Evolutionary conservation across 2,329 filamentous ascomycete species (phyloP).

Genomic region (Colletotrichum truncatum): DNA sequence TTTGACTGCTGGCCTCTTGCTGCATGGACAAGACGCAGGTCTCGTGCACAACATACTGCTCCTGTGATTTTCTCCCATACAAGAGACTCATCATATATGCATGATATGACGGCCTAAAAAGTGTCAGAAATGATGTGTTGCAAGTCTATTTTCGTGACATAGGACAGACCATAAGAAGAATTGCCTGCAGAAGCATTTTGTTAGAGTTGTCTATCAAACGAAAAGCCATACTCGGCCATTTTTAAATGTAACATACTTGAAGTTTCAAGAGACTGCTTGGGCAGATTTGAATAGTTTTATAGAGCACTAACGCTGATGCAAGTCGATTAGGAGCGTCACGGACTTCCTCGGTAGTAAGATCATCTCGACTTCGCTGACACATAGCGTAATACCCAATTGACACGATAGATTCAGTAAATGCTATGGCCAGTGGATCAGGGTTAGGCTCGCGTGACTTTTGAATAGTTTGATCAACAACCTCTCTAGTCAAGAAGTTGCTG

Average conservation of each 20-base stretch:
- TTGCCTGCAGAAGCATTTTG: too few relatives aligned
- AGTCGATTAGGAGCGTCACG: neutral
- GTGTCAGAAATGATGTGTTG: neutral
- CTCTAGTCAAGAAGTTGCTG: conserved; percentile 8
- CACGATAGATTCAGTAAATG: neutral
- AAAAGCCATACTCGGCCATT: too few relatives aligned
- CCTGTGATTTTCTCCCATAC: conserved; percentile 21
- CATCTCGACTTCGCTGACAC: neutral
- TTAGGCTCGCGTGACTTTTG: neutral
- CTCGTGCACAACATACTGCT: conserved; percentile 18
- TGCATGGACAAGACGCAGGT: conserved; percentile 20
- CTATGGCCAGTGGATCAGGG: neutral
- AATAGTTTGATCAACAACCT: neutral
- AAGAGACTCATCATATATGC: conserved; percentile 3
- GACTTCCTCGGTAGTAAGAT: neutral
- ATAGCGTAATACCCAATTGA: conserved; percentile 3
- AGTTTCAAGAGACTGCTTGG: conserved; percentile 15
- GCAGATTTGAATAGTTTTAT: neutral
- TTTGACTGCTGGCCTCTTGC: neutral
- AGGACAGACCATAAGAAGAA: neutral
- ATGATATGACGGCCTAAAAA: conserved; percentile 1
- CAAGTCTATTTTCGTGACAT: neutral
- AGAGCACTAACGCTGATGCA: neutral
- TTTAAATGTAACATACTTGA: too few relatives aligned
- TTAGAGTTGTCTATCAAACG: neutral